phyloP scores from a whole-genome alignment of 257 asterid species.

The Leonotis leonurus region DNA sequence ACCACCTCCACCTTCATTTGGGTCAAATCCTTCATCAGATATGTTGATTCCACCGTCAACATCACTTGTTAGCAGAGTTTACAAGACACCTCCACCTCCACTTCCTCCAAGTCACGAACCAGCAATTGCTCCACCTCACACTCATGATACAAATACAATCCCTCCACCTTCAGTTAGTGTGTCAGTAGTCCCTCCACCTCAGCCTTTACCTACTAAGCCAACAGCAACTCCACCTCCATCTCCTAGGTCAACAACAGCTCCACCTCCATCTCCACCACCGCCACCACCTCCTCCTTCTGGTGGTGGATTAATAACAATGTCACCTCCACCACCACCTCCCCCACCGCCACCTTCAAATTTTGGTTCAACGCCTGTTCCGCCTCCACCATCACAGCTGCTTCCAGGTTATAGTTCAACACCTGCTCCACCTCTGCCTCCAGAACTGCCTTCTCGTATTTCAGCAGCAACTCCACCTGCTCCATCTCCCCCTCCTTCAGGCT shows the following conservation, averaged over 20 bases:
- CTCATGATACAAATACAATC: not conserved
- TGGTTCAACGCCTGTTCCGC: conserved; percentile 1
- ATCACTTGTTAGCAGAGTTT: conserved; percentile 13
- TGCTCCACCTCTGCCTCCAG: conserved; percentile 13
- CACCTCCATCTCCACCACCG: conserved; percentile 8
- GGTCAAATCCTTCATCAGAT: conserved; percentile 14
- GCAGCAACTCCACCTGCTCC: conserved; percentile 18
- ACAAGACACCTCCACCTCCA: conserved; percentile 18
- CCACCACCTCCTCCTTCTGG: not conserved
- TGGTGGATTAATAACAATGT: not conserved
- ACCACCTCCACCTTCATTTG: conserved; percentile 28
- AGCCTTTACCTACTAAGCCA: not conserved
- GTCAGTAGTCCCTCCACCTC: conserved; percentile 13
- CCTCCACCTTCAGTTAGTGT: conserved; percentile 16
- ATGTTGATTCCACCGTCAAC: conserved; percentile 25
- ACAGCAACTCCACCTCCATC: conserved; percentile 2
- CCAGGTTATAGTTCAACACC: conserved; percentile 8
- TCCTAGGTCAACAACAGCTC: not conserved
- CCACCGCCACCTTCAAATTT: conserved; percentile 1
- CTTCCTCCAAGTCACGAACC: conserved; percentile 11
- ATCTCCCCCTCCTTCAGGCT: conserved; percentile 26
- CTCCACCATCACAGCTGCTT: conserved; percentile 15
- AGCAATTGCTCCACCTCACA: conserved; percentile 25
- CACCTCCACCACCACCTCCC: conserved; percentile 8
- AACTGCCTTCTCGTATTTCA: conserved; percentile 8